These are phyloP conservation scores for Pythium oligandrum DNA, from an alignment of 352 stramenopile species.

Conservation along the genomic window DNA sequence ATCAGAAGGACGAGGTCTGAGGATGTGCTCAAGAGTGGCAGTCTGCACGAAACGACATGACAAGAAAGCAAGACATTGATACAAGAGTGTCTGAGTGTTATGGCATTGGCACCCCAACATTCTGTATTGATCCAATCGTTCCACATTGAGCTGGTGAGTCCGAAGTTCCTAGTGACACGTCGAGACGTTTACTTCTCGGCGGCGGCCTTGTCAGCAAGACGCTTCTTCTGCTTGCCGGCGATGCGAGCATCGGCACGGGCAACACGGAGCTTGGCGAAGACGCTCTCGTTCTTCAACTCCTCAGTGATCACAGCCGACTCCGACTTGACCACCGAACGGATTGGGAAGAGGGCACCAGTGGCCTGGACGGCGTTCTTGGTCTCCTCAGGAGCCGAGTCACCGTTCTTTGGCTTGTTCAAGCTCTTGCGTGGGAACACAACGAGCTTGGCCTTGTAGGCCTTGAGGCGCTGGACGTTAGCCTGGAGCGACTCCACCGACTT, in stretches of 20 bases:
- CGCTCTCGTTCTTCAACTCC: conserved; percentile 82
- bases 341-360: conserved; percentile 71
- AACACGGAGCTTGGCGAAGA: conserved; percentile 80
- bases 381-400: conserved; percentile 89
- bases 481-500: conserved; percentile 95
- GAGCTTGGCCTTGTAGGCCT: conserved; percentile 99
- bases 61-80: conserved; percentile 1
- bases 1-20: no score
- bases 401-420: conserved; percentile 94
- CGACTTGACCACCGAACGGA: conserved; percentile 78
- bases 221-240: conserved; percentile 87
- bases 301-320: conserved; percentile 78
- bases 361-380: conserved; percentile 91
- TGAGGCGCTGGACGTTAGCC: conserved; percentile 97
- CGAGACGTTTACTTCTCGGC: conserved; percentile 69
- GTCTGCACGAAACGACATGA: not conserved
- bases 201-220: conserved; percentile 82
- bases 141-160: conserved; percentile 28
- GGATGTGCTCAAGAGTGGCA: not conserved
- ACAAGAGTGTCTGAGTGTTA: no score
- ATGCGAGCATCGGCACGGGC: conserved; percentile 84
- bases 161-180: conserved; percentile 28
- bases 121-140: conserved; percentile 20
- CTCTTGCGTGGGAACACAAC: conserved; percentile 98
- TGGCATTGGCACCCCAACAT: conserved; percentile 4